These are phyloP conservation scores for Eucalyptus victrix DNA, from an alignment of 345 rosid genomes.

Conservation along the genomic window DNA sequence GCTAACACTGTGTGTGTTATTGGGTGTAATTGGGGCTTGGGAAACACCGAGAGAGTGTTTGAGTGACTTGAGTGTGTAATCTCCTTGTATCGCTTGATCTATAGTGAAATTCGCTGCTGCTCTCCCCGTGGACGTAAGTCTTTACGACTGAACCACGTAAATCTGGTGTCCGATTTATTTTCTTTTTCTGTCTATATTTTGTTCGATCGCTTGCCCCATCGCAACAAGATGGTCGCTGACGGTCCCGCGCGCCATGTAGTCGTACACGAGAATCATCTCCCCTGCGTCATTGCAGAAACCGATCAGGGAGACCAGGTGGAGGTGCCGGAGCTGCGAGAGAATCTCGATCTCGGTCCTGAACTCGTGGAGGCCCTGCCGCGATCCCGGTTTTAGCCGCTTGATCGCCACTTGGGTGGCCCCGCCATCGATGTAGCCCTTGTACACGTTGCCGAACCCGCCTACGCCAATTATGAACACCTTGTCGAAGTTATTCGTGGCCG, in stretches of 20 bases:
- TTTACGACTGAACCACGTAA: too few relatives aligned
- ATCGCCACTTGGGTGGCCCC: slow-evolving; percentile 17
- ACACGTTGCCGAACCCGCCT: slow-evolving; percentile 36
- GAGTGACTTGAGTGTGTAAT: too few relatives aligned
- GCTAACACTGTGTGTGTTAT: too few relatives aligned
- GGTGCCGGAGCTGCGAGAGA: slow-evolving; percentile 21
- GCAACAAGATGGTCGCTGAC: slow-evolving; percentile 13
- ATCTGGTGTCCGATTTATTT: too few relatives aligned
- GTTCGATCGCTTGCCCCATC: too few relatives aligned
- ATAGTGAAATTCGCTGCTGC: too few relatives aligned
- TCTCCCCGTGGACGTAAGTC: too few relatives aligned
- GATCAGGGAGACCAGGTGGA: slow-evolving; percentile 23
- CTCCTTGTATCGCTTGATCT: too few relatives aligned
- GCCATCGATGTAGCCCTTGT: slow-evolving; percentile 9
- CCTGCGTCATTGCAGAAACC: slow-evolving; percentile 26
- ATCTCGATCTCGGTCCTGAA: slow-evolving; percentile 27
- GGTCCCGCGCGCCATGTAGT: slow-evolving; percentile 16
- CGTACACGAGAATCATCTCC: slow-evolving; percentile 37
- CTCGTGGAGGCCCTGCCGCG: slow-evolving; percentile 25
- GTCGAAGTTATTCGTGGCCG: background rate
- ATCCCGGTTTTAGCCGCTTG: slow-evolving; percentile 18
- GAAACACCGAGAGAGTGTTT: too few relatives aligned
- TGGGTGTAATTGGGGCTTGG: too few relatives aligned
- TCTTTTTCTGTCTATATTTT: too few relatives aligned
- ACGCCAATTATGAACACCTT: slow-evolving; percentile 5